Evolutionary conservation across 306 rosid genomes (phyloP), one percentile per base, ranked within the genome.

Genomic region (Quercus berberidifolia): DNA sequence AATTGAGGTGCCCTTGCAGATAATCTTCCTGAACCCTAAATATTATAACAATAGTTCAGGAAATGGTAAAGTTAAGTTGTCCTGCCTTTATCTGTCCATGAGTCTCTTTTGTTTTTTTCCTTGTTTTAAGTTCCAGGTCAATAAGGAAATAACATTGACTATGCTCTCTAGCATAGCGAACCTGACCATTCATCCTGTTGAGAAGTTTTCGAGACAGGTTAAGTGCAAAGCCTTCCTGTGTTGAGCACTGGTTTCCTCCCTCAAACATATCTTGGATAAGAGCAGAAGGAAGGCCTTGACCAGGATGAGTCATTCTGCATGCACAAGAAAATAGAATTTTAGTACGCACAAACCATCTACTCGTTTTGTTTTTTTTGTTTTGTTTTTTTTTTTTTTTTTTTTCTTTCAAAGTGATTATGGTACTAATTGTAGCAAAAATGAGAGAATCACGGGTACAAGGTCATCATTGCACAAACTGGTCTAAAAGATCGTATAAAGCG

Each of bases 191-290:
- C 89, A 94, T 88, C 86, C 74, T 83, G 62, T 79, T 76, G 38
- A 94, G 94, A 80, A 94, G 89, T 87, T 89, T 94, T 76, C 93
- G 83, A 31, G 94, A 89, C 81, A 89, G 70, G 55, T 77, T 78
- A 74, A 94, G 86, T 21, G 92, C 92, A 23, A 90, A 81, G 76
- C 97, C 97, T 90, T 90, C 94, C 55, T 84, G 89, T 10, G 94
- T 83, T 23, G 80, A 84, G 89, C 92, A 89, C 73, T 81, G 87
- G 71, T 84, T 86, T 71, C 85, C 97, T 21, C 83, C 85, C 71
- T 87, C 91, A 46, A 92, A 83, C 91, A 87, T 90, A 18, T 90
- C 92, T 57, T 87, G 86, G 74, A 90, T 84, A 67, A 89, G 80
- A 14, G 83, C 67, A 20, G 87, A 57, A 72, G 97, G 93, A 71